phyloP scores from a whole-genome alignment of 2,329 filamentous ascomycete genomes.

The Exophiala bonariae region DNA sequence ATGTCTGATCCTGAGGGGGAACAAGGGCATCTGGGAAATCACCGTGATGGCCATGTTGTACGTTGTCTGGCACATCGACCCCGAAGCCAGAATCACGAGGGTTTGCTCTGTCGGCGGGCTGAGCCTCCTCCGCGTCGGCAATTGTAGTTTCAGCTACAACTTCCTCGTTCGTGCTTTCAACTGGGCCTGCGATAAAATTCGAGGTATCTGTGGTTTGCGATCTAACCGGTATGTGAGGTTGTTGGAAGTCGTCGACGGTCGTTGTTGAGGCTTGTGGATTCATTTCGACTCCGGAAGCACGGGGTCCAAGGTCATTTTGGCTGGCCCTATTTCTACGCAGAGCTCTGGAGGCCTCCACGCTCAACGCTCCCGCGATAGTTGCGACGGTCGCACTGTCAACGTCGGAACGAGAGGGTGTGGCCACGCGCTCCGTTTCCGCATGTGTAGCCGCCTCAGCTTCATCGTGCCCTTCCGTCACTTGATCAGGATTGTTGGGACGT shows the following conservation, averaged over 20 bases:
- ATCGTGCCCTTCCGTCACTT: neutral
- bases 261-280: constrained; percentile 1
- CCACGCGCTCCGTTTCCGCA: neutral
- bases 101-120: constrained; percentile 2
- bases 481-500: too few relatives aligned
- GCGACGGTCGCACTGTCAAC: constrained; percentile 25
- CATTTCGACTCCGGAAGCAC: neutral
- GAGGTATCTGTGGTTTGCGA: neutral
- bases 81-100: constrained; percentile 22
- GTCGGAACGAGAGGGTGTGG: constrained; percentile 2
- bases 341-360: constrained; percentile 21
- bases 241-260: constrained; percentile 8
- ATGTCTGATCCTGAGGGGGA: neutral
- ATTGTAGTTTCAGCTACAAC: constrained; percentile 1
- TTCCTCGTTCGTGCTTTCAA: neutral
- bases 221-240: neutral
- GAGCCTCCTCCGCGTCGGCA: constrained; percentile 4
- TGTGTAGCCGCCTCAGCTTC: neutral
- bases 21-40: neutral
- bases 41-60: neutral
- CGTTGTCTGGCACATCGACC: constrained; percentile 10
- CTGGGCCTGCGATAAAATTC: neutral
- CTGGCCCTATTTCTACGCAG: constrained; percentile 13
- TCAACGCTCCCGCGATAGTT: constrained; percentile 26
- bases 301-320: neutral